Evolutionary conservation across 2,329 filamentous ascomycete genomes (phyloP).

Genomic region (Hypoxylon sp.): DNA sequence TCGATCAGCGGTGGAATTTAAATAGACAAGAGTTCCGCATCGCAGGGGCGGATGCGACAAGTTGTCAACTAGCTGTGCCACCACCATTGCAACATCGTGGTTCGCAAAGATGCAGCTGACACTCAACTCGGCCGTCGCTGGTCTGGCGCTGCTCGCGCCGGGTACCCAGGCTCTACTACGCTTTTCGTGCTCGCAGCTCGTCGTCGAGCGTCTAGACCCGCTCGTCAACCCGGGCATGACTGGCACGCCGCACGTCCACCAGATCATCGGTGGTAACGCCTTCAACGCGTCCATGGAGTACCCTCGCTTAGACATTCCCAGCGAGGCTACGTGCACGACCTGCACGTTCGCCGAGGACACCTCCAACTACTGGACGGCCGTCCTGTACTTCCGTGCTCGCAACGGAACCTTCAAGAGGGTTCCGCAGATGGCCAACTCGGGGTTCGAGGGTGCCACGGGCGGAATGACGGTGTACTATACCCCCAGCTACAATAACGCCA

Average conservation of each 20-base stretch:
- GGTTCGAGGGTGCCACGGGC: constrained; percentile 50
- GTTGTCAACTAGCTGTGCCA: constrained; percentile 6
- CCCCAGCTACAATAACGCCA: constrained; percentile 41
- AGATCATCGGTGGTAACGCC: constrained; percentile 61
- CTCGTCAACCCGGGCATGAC: constrained; percentile 53
- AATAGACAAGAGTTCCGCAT: constrained; percentile 25
- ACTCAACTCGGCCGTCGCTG: constrained; percentile 19
- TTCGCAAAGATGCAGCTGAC: constrained; percentile 35
- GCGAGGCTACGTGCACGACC: constrained; percentile 36
- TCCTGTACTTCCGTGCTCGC: constrained; percentile 51
- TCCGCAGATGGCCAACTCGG: constrained; percentile 39
- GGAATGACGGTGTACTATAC: constrained; percentile 44
- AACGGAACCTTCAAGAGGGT: constrained; percentile 52
- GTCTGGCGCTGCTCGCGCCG: constrained; percentile 34
- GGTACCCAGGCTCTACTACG: constrained; percentile 36
- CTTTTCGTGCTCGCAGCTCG: constrained; percentile 62
- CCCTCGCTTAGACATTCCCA: constrained; percentile 33
- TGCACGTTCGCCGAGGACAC: constrained; percentile 45
- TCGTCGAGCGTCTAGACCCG: constrained; percentile 53
- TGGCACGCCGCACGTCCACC: constrained; percentile 65
- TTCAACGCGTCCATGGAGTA: constrained; percentile 50
- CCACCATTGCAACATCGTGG: not conserved
- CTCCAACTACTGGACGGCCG: constrained; percentile 53
- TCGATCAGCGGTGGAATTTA: constrained; percentile 25
- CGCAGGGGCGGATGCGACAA: constrained; percentile 2